phyloP scores from a whole-genome alignment of 148 eudicot species.

The Bassia scoparia region DNA sequence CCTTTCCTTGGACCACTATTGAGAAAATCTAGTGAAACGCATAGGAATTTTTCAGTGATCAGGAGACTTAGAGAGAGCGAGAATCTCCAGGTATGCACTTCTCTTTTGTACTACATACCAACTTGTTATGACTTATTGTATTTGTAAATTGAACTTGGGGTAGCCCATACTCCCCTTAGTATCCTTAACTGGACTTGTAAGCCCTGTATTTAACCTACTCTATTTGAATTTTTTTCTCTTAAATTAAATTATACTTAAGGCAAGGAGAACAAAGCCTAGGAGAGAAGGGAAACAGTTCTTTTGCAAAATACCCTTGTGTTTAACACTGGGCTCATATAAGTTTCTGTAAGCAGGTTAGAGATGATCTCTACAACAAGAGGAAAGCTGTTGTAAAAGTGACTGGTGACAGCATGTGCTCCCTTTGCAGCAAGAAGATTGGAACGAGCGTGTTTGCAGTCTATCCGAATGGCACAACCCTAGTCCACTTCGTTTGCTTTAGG shows the following conservation, averaged over 20 bases:
- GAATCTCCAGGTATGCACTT: conserved; percentile 72
- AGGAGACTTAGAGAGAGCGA: conserved; percentile 88
- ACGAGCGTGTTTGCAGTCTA: conserved; percentile 99
- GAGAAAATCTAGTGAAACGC: conserved; percentile 87
- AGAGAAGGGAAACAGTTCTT: background rate
- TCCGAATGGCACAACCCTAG: conserved; percentile 84
- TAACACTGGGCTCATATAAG: background rate
- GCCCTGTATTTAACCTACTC: too few relatives aligned
- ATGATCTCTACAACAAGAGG: conserved; percentile 73
- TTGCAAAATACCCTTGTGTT: background rate
- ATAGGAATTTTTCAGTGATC: conserved; percentile 79
- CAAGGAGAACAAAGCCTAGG: background rate
- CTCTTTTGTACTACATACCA: background rate
- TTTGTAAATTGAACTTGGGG: too few relatives aligned
- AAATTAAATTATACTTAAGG: background rate
- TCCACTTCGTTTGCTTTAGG: conserved; percentile 93
- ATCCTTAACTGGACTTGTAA: too few relatives aligned
- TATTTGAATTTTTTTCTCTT: too few relatives aligned
- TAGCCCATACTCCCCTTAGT: too few relatives aligned
- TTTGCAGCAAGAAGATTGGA: conserved; percentile 95
- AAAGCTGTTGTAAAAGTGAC: conserved; percentile 82
- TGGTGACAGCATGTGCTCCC: conserved; percentile 80
- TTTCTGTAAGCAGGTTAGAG: conserved; percentile 61
- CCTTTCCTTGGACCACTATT: conserved; percentile 92
- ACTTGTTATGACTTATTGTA: too few relatives aligned